Percentiles rank a stretch among this genome's conserved stretches.
Conservation (phyloP, 1,139 yeast species). For the Kluyveromyces marxianus region DNA sequence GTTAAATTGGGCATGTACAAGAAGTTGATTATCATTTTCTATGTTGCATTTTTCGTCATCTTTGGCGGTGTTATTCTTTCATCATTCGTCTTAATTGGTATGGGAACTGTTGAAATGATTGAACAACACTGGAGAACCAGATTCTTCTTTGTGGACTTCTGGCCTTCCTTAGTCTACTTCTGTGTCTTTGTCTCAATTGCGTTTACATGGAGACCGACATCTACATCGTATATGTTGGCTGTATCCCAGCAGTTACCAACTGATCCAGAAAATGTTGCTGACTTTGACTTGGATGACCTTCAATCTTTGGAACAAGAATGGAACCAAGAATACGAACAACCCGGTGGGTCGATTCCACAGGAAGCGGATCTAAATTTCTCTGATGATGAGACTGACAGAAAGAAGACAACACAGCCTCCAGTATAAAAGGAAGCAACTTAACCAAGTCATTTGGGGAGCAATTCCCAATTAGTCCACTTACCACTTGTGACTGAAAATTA, state of each 20-base stretch:
- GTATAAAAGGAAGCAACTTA: neutral
- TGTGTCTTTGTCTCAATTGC: conserved; percentile 78
- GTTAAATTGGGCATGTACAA: conserved; percentile 86
- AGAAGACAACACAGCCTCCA: neutral
- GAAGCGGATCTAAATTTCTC: conserved; percentile 14
- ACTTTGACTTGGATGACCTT: conserved; percentile 69
- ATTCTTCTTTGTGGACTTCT: conserved; percentile 82
- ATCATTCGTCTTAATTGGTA: conserved; percentile 62
- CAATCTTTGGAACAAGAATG: conserved; percentile 48
- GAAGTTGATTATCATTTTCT: conserved; percentile 64
- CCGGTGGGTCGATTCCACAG: conserved; percentile 9
- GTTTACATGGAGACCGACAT: conserved; percentile 96
- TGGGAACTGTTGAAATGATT: conserved; percentile 67
- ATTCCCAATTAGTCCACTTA: too few species aligned
- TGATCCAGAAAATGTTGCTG: conserved; percentile 65
- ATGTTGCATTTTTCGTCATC: conserved; percentile 52
- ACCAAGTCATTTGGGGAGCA: neutral
- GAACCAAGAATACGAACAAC: conserved; percentile 21
- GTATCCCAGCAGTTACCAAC: conserved; percentile 90
- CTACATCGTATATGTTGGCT: conserved; percentile 88
- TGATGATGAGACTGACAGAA: conserved; percentile 9
- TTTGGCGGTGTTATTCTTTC: conserved; percentile 64
- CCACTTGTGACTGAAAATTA: too few species aligned
- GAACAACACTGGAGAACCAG: conserved; percentile 91
- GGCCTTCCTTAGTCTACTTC: conserved; percentile 90